Base-by-base conservation (phyloP, 371 early-diverging fungal genomes). In the Actinomortierella wolfii region DNA sequence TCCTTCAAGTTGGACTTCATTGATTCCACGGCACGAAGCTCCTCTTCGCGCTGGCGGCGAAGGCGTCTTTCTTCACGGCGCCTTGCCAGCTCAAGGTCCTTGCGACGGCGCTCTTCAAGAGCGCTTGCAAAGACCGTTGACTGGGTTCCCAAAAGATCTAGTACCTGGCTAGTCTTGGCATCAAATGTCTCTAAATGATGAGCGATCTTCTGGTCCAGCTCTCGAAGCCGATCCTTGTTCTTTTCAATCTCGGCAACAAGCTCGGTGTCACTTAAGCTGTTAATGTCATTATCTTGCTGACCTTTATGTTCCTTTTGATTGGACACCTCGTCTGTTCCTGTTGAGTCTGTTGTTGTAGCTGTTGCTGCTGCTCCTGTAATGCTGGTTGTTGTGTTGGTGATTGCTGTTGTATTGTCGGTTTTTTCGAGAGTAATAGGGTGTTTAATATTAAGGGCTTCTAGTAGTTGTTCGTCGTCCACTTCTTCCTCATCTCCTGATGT, bases 131-230 rank as follows among this genome's bases (percentile, higher is more conserved):
- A 17, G 5, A 54, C 40, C 18, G 52, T 34, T 7, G 56, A 47
- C 17, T 73, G 59, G 39, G 56, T 47, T 0, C 52, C 42, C 56
- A 73, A 42, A 5, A 62, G 46, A 17, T 50, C 54, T 4, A 67
- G 29, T 40, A 73, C 51, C 0, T 51, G 34, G n/a, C 25, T 43
- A 1, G 67, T 46, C 51, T 51, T 56, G 52, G 25, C 6, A 24
- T 73, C 67, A 56, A 73, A 67, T 49, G 58, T 54, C 1, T 52
- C 53, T 26, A 73, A 15, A n/a, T 51, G 56, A n/a, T 49, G 56
- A 21, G 18, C 42, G 3, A 67, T 59, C 11, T 56, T 61, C 3
- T 7, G 28, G 51, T 67, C 63, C 15, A 73, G 46, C 25, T 67
- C 56, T 3, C 53, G 25, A 42, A 73, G 43, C 47, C 7, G 48